These are phyloP conservation scores for Globisporangium cylindrosporum DNA, from an alignment of 352 stramenopile genomes.

Conservation along the genomic window DNA sequence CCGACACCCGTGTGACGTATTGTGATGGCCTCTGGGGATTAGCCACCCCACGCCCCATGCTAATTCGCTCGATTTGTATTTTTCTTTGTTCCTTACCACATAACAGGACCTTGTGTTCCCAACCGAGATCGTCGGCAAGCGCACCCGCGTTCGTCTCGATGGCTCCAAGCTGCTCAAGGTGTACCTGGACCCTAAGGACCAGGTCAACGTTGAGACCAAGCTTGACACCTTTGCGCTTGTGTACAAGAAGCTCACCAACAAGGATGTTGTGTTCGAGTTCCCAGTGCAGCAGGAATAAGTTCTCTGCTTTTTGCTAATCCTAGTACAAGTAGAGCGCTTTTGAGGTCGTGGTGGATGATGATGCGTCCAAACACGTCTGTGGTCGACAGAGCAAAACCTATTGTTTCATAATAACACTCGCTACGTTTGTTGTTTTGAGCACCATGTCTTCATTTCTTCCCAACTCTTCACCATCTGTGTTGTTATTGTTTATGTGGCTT, in stretches of 20 bases:
- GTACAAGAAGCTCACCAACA: slow-evolving; percentile 99
- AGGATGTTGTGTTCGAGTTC: slow-evolving; percentile 99
- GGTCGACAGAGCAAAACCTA: slow-evolving; percentile 48
- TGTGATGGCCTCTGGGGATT: slow-evolving; percentile 89
- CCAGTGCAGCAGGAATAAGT: slow-evolving; percentile 87
- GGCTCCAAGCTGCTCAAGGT: slow-evolving; percentile 98
- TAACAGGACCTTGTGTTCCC: slow-evolving; percentile 97
- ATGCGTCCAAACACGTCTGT: slow-evolving; percentile 17
- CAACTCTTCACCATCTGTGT: background rate
- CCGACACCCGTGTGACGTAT: slow-evolving; percentile 38
- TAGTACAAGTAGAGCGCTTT: background rate
- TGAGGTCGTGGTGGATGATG: slow-evolving; percentile 1
- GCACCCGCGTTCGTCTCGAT: slow-evolving; percentile 96
- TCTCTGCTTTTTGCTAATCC: slow-evolving; percentile 14
- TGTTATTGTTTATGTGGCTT: background rate
- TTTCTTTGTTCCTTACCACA: slow-evolving; percentile 14
- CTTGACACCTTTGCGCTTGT: slow-evolving; percentile 99
- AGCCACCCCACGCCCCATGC: slow-evolving; percentile 88
- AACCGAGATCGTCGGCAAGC: slow-evolving; percentile 99
- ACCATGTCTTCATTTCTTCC: background rate
- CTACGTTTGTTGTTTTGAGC: slow-evolving; percentile 11
- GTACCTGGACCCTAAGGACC: slow-evolving; percentile 97
- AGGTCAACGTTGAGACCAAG: slow-evolving; percentile 99
- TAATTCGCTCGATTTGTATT: slow-evolving; percentile 35
- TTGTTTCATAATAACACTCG: slow-evolving; percentile 9